Evolutionary conservation across 192 early-diverging fungal genomes (phyloP).

Genomic region (Coemansia sp.): DNA sequence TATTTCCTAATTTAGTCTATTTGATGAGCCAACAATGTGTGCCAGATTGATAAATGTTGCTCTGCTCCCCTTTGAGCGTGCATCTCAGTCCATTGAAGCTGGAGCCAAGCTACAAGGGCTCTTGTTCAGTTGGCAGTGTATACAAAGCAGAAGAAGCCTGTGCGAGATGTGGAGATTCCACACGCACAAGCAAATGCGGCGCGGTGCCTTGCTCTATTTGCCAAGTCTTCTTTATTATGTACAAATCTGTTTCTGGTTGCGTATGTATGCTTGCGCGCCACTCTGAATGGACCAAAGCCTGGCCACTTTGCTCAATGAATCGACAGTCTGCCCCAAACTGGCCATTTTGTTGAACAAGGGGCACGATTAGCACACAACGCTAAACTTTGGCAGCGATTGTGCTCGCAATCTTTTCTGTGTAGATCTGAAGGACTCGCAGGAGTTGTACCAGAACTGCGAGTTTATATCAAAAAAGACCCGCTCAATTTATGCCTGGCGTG

Average conservation of each 20-base stretch:
- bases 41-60: neutral
- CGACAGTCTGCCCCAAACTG: neutral
- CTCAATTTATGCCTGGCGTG: slow-evolving; percentile 53
- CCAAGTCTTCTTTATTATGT: neutral
- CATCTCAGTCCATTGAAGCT: neutral
- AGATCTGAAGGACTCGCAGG: slow-evolving; percentile 55
- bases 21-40: neutral
- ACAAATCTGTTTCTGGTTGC: slow-evolving; percentile 3
- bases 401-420: slow-evolving; percentile 8
- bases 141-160: neutral
- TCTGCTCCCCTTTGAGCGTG: neutral
- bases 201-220: neutral
- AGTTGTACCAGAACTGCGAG: slow-evolving; percentile 46
- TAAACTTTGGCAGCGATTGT: neutral
- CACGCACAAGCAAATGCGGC: slow-evolving; percentile 6
- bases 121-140: neutral
- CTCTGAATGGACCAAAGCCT: neutral
- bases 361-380: slow-evolving; percentile 6
- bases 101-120: neutral
- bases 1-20: slow-evolving; percentile 2
- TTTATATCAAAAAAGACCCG: slow-evolving; percentile 56
- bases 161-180: neutral
- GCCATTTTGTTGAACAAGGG: neutral
- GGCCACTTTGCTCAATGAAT: neutral
- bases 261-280: neutral